Evolutionary conservation across 129 eudicot genomes (phyloP), one percentile per base, ranked within the genome.

Genomic region (Logfia minima): DNA sequence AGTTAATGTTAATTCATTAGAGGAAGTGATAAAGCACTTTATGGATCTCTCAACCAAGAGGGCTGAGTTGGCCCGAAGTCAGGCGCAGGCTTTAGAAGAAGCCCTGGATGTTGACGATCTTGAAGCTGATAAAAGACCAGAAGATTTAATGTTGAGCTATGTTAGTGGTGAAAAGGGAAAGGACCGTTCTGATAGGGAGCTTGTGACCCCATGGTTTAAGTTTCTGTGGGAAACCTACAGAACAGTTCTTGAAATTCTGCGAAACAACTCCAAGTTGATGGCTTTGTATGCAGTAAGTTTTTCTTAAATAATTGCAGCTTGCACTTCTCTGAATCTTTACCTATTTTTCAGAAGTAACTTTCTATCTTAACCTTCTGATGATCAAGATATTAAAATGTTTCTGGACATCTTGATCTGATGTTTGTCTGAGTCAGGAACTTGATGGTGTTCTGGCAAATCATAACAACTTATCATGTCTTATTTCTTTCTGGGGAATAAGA

Each of bases 91-190:
- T 45, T 74, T 95, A 75, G 97, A 95, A 78, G 96, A 91, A 72
- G 97, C 99, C 23, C 77, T 95, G 67, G 96, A 95, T 81, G 89
- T 91, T 22, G 99, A 95, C 78, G 99, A 95, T 69, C 83, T 95
- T 59, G 99, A 95, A 83, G 98, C 93, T 43, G 98, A 94, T 79
- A 91, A 88, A 76, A 87, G 93, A 77, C 98, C 98, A 3, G 97
- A 94, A 81, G 98, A 94, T 85, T 79, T 94, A 23, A 91, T 91
- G 97, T 68, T 91, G 83, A 94, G 98, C 73, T 94, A 87, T 83
- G 98, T 94, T 28, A 94, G 96, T 66, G 96, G 98, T 55, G 93
- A 91, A 77, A 94, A 91, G 80, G 98, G 97, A 72, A 94, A 91
- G 76, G 98, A 94, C 23, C 85, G 97, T 41, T 91, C 98, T 22